Conservation (phyloP, 2,329 filamentous ascomycete species). For the Epichloe scottii region DNA sequence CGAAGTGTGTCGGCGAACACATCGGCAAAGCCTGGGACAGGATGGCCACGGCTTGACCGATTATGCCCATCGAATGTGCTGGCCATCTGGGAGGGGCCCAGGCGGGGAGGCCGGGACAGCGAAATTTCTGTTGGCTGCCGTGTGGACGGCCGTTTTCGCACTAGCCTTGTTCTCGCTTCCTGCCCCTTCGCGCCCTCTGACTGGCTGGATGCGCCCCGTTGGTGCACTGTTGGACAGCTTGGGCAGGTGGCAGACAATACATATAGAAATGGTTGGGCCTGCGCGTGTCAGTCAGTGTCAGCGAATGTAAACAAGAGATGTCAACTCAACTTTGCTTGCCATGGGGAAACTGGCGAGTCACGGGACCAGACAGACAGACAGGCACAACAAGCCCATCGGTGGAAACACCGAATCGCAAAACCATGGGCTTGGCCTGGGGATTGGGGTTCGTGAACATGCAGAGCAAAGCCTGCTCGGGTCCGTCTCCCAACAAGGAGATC, state of each 20-base stretch:
- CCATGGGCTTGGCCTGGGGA: too few relatives aligned
- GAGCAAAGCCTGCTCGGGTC: too few relatives aligned
- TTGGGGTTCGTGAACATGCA: too few relatives aligned
- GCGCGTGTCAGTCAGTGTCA: background rate
- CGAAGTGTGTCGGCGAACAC: conserved; percentile 7
- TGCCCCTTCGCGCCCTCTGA: background rate
- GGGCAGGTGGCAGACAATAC: background rate
- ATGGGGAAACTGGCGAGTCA: background rate
- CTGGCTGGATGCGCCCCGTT: background rate
- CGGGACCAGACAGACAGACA: background rate
- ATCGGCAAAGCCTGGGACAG: conserved; percentile 4
- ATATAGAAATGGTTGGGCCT: background rate
- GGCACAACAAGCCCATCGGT: too few relatives aligned
- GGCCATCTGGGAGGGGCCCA: background rate
- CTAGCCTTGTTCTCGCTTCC: background rate
- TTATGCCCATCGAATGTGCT: conserved; percentile 1
- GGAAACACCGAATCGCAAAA: background rate
- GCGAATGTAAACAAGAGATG: too few relatives aligned
- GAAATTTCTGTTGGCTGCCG: background rate
- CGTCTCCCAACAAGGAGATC: too few relatives aligned
- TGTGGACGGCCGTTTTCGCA: background rate
- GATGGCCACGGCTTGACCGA: conserved; percentile 4
- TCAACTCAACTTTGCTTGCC: background rate
- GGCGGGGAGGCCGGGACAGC: background rate
- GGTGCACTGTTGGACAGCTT: background rate